phyloP scores from a whole-genome alignment of 2,329 filamentous ascomycete genomes.

The Aotearoamyces nothofagi region DNA sequence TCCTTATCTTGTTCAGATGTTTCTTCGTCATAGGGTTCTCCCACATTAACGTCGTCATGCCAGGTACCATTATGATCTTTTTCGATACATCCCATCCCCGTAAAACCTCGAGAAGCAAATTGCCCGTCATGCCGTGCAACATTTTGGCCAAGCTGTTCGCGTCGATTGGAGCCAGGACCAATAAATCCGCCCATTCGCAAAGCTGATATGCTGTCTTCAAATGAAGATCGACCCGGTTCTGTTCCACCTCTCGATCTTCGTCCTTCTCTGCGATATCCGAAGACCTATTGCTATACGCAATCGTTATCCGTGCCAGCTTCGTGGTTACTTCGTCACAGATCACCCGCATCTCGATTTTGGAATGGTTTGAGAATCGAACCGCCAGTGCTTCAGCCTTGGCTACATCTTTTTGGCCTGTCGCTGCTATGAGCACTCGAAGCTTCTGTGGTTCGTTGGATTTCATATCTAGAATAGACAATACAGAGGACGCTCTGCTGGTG shows the following conservation, averaged over 20 bases:
- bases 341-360: slow-evolving; percentile 43
- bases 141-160: slow-evolving; percentile 77
- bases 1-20: slow-evolving; percentile 68
- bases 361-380: slow-evolving; percentile 49
- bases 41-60: slow-evolving; percentile 84
- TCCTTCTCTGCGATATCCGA: slow-evolving; percentile 7
- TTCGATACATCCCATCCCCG: slow-evolving; percentile 81
- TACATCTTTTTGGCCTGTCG: slow-evolving; percentile 49
- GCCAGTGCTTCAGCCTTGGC: slow-evolving; percentile 52
- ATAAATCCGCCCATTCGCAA: slow-evolving; percentile 75
- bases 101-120: slow-evolving; percentile 63
- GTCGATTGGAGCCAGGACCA: slow-evolving; percentile 74
- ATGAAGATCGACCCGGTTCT: slow-evolving; percentile 29
- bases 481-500: slow-evolving; percentile 10
- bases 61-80: slow-evolving; percentile 69
- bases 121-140: slow-evolving; percentile 72
- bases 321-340: slow-evolving; percentile 51
- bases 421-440: slow-evolving; percentile 46
- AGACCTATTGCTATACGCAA: slow-evolving; percentile 39
- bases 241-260: slow-evolving; percentile 12
- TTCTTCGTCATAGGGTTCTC: slow-evolving; percentile 79
- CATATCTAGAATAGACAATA: slow-evolving; percentile 16
- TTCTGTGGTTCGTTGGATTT: slow-evolving; percentile 33
- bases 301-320: slow-evolving; percentile 45
- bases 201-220: slow-evolving; percentile 45